Percentiles rank a stretch among this genome's conserved stretches.
phyloP scores from a whole-genome alignment of 202 grass and related monocot species.

The Dendrocalamus latiflorus region DNA sequence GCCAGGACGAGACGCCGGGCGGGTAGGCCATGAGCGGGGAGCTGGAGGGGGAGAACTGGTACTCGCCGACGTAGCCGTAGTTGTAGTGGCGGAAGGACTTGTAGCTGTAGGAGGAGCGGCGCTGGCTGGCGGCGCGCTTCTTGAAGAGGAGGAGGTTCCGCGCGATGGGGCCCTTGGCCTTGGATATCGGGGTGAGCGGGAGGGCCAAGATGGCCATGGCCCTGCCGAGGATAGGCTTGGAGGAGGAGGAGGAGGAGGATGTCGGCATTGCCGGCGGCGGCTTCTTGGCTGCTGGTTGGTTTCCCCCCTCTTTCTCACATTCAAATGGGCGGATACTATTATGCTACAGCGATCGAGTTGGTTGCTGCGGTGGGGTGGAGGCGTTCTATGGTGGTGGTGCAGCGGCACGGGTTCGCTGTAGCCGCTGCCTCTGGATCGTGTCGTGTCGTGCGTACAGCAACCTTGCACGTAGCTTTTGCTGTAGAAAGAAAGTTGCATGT shows the following conservation, averaged over 20 bases:
- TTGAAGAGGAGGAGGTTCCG: constrained; percentile 58
- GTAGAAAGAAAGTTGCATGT: not conserved
- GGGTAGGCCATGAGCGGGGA: constrained; percentile 51
- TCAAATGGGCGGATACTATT: constrained; percentile 19
- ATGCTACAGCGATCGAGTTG: not conserved
- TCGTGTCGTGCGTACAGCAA: no score
- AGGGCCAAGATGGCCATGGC: constrained; percentile 59
- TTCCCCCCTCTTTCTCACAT: constrained; percentile 82
- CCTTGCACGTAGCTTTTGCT: not conserved
- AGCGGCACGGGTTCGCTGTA: not conserved
- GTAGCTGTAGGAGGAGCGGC: constrained; percentile 8
- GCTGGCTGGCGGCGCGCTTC: constrained; percentile 25
- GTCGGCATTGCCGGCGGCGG: constrained; percentile 34
- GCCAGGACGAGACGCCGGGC: constrained; percentile 32
- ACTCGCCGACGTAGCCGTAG: constrained; percentile 69
- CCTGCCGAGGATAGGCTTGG: constrained; percentile 46
- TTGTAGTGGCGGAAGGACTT: constrained; percentile 67
- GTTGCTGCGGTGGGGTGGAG: not conserved
- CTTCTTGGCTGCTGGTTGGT: not conserved
- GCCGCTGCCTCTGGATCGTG: not conserved
- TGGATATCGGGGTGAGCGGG: constrained; percentile 46
- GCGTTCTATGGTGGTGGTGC: constrained; percentile 50
- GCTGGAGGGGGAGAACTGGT: constrained; percentile 81
- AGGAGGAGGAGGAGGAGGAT: constrained; percentile 1
- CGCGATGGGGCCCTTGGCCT: constrained; percentile 35